Percentiles rank a stretch among this genome's conserved stretches.
Conservation (phyloP, 2,329 filamentous ascomycete genomes). For the Chrysoporthe puriensis region DNA sequence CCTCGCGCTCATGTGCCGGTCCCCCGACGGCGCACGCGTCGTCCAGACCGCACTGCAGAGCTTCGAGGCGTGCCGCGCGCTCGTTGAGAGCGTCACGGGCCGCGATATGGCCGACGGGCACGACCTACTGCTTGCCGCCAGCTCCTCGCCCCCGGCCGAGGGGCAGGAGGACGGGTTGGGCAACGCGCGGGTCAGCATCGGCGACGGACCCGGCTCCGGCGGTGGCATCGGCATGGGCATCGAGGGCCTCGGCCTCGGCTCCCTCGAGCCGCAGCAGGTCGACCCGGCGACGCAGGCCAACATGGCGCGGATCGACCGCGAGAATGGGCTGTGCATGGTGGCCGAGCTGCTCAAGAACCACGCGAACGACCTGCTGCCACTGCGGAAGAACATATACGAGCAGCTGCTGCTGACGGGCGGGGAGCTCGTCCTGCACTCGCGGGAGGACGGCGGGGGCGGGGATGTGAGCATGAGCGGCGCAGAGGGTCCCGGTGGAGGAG, state of each 20-base stretch:
- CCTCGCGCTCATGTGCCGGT: slow-evolving; percentile 62
- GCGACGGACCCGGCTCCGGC: not conserved
- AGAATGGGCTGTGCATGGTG: slow-evolving; percentile 64
- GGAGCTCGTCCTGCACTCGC: slow-evolving; percentile 42
- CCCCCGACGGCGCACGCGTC: slow-evolving; percentile 51
- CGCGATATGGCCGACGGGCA: slow-evolving; percentile 38
- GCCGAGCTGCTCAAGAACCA: slow-evolving; percentile 56
- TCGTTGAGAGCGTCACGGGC: slow-evolving; percentile 56
- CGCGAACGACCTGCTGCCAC: slow-evolving; percentile 44
- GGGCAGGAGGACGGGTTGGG: slow-evolving; percentile 15
- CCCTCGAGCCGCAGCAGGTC: slow-evolving; percentile 50
- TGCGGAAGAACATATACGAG: slow-evolving; percentile 48
- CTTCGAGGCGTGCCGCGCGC: slow-evolving; percentile 46
- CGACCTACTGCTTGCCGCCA: slow-evolving; percentile 25
- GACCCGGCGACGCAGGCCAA: slow-evolving; percentile 48
- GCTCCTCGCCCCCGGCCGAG: not conserved
- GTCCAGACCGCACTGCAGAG: slow-evolving; percentile 49
- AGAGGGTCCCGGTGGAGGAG: not conserved
- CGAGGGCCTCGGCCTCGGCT: slow-evolving; percentile 42
- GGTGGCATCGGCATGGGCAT: slow-evolving; percentile 30
- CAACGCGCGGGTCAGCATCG: slow-evolving; percentile 6
- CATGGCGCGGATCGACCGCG: slow-evolving; percentile 58
- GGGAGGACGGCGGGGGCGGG: slow-evolving; percentile 23
- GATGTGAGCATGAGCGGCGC: not conserved
- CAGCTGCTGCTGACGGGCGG: slow-evolving; percentile 56